Evolutionary conservation across 2,329 filamentous ascomycete genomes (phyloP), one percentile per base, ranked within the genome.

Genomic region (Colletotrichum plurivorum): DNA sequence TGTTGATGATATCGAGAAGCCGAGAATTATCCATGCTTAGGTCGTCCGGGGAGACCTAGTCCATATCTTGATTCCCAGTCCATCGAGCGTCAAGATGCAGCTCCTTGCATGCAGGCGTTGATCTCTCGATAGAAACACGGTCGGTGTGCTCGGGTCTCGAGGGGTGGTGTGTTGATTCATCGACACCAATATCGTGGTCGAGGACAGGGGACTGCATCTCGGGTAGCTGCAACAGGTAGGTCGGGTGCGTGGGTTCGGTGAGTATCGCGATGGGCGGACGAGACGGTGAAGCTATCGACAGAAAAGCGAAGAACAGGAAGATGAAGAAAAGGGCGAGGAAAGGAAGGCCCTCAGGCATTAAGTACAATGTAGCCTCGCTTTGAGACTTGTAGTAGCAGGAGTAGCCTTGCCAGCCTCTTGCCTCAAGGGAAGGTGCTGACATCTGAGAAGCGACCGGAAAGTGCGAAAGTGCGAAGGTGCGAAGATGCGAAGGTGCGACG

Each of bases 401-500:
- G 27, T 41, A 22, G 57, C 46, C 12, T 22, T 27, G 43, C 12
- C 46, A 27, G 46, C 18, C 46, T 43, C 31, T 36, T 10, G 9
- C 8, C 31, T 36, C 6, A 10, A 25, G 43, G 41, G 46, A 49
- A 49, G 22, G 13, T 15, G 41, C 41, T 15, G 10, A 41, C 10
- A 5, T 25, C 22, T 25, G 13, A 4, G 46, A 27, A 25, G 20
- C 48, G n/a, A 8, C 9, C 58, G 58, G 58, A 53, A 15, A 45
- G 48, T 61, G 48, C 48, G 58, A 52, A 61, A 25, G 58, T 61
- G 58, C 48, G 57, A 61, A 60, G 45, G 45, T 60, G 57, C 57
- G 58, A 49, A 20, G 41, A n/a, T 20, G 39, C 13, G 22, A 39
- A 60, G 45, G 46, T 48, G 46, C 45, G 10, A 60, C n/a, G 20